Conservation (phyloP, 2,329 filamentous ascomycete genomes). For the Aureobasidium sp. region DNA sequence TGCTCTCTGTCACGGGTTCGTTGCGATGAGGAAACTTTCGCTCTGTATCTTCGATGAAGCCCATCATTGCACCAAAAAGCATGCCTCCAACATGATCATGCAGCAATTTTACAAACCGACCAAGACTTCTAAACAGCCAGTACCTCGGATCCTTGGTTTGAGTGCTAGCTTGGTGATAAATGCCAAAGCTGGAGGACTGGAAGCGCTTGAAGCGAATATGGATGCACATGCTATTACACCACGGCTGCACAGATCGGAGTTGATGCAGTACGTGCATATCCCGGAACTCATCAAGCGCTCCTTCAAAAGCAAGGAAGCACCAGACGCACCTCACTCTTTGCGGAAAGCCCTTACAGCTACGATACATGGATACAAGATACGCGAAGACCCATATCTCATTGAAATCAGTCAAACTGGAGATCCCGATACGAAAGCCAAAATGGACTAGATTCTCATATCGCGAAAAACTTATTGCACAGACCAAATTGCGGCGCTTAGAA, state of each 20-base stretch:
- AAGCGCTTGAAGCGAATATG: conserved; percentile 73
- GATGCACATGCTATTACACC: conserved; percentile 76
- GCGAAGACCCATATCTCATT: conserved; percentile 44
- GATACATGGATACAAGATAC: conserved; percentile 34
- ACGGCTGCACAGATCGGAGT: conserved; percentile 71
- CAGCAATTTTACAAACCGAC: conserved; percentile 69
- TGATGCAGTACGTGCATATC: conserved; percentile 73
- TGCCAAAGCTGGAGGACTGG: conserved; percentile 61
- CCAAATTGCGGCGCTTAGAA: conserved; percentile 39
- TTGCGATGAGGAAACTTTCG: conserved; percentile 68
- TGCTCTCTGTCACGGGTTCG: conserved; percentile 78
- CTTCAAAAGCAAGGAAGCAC: not conserved
- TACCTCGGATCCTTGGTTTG: conserved; percentile 79
- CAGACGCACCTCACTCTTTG: not conserved
- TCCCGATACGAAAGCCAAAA: conserved; percentile 24
- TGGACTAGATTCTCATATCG: conserved; percentile 34
- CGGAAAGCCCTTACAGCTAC: conserved; percentile 27
- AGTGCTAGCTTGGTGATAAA: conserved; percentile 82
- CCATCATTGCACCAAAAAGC: conserved; percentile 74
- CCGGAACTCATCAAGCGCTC: conserved; percentile 57
- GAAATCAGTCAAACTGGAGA: conserved; percentile 35
- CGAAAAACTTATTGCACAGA: conserved; percentile 44
- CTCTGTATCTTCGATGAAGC: conserved; percentile 89
- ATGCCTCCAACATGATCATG: conserved; percentile 78
- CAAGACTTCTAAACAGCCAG: conserved; percentile 34